These are phyloP conservation scores for Magnusiomyces sp. DNA, from an alignment of 1,139 yeast genomes.

Conservation along the genomic window DNA sequence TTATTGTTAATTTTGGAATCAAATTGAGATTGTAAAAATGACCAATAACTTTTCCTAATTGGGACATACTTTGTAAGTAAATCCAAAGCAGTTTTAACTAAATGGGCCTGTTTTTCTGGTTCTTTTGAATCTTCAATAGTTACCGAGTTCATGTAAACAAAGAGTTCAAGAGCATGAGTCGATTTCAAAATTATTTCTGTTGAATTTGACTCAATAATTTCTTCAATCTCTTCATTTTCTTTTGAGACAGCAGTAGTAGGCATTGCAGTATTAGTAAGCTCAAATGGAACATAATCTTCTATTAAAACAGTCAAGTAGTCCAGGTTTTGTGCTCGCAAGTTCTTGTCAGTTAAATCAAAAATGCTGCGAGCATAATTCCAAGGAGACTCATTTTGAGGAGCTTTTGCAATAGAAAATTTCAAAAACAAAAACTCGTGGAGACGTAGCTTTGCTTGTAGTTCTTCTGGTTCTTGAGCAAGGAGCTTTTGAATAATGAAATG, in stretches of 20 bases:
- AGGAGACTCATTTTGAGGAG: slow-evolving; percentile 79
- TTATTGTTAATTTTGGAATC: too few relatives aligned
- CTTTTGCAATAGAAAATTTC: slow-evolving; percentile 38
- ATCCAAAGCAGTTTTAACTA: slow-evolving; percentile 37
- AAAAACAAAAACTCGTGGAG: neutral
- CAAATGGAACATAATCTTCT: slow-evolving; percentile 4
- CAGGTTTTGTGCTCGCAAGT: slow-evolving; percentile 21
- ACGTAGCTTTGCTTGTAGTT: neutral
- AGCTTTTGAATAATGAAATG: slow-evolving; percentile 41
- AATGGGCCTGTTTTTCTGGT: too few relatives aligned
- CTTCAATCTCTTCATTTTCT: neutral
- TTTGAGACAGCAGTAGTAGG: neutral
- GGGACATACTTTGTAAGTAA: slow-evolving; percentile 54
- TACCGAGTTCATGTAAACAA: slow-evolving; percentile 47
- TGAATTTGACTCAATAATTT: neutral
- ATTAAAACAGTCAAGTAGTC: slow-evolving; percentile 15
- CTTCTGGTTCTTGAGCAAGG: neutral
- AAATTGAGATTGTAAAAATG: slow-evolving; percentile 17
- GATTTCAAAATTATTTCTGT: slow-evolving; percentile 35
- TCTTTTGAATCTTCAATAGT: too few relatives aligned
- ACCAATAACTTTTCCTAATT: slow-evolving; percentile 64
- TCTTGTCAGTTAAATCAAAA: neutral
- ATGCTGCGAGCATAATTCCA: slow-evolving; percentile 80
- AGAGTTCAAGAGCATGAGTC: slow-evolving; percentile 56
- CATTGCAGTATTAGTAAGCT: slow-evolving; percentile 1